Conservation (phyloP, 1,139 yeast genomes). For the Blastobotrys petasosporus region DNA sequence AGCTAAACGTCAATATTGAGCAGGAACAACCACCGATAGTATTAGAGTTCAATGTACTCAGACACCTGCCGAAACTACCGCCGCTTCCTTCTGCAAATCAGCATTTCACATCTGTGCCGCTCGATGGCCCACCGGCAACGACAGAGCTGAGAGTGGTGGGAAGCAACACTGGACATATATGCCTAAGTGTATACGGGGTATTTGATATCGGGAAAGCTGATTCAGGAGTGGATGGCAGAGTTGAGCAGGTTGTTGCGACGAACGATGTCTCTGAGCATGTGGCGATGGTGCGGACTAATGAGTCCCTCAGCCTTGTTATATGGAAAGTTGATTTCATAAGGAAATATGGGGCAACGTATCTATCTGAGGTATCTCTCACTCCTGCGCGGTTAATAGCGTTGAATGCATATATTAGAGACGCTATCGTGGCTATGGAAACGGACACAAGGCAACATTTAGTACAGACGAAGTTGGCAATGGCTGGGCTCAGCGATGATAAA, state of each 20-base stretch:
- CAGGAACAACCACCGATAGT: background rate
- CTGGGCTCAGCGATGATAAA: conserved; percentile 5
- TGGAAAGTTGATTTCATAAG: conserved; percentile 17
- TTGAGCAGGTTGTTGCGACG: conserved; percentile 2
- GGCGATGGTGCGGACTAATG: conserved; percentile 3
- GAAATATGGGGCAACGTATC: conserved; percentile 23
- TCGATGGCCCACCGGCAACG: conserved; percentile 16
- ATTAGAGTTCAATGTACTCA: conserved; percentile 27
- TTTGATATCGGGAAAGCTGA: conserved; percentile 23
- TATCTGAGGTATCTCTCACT: conserved; percentile 30
- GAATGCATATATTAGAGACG: conserved; percentile 40
- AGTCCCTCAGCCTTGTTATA: background rate
- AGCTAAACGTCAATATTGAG: too few species aligned
- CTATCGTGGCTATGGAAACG: conserved; percentile 41
- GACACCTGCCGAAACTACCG: conserved; percentile 36
- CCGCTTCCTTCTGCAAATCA: conserved; percentile 28
- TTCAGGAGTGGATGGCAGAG: conserved; percentile 6
- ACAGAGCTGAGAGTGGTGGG: conserved; percentile 23
- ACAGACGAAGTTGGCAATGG: conserved; percentile 9
- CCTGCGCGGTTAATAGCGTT: conserved; percentile 32
- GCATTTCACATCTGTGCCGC: conserved; percentile 12
- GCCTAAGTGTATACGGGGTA: conserved; percentile 25
- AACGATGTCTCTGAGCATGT: conserved; percentile 6
- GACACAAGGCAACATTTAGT: conserved; percentile 7
- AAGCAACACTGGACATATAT: conserved; percentile 19